These are phyloP conservation scores for Amanita fuliginea DNA, from an alignment of 768 basidiomycete species.

Conservation along the genomic window DNA sequence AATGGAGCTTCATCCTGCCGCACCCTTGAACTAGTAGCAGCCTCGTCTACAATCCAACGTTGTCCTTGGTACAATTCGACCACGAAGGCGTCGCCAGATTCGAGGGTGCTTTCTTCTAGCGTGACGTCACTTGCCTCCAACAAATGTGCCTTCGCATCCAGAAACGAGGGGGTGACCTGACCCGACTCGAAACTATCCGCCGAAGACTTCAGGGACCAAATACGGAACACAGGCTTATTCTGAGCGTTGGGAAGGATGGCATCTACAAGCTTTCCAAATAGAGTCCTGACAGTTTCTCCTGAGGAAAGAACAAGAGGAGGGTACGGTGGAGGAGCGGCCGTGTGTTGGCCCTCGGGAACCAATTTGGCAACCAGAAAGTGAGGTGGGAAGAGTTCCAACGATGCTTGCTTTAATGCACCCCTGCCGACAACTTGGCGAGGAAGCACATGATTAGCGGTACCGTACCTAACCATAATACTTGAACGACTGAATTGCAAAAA, in stretches of 20 bases:
- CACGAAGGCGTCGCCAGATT: constrained; percentile 58
- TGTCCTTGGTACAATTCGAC: constrained; percentile 54
- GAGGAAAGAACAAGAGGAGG: constrained; percentile 36
- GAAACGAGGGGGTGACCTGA: constrained; percentile 21
- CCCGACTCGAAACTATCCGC: constrained; percentile 22
- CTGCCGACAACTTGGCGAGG: constrained; percentile 58
- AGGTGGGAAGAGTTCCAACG: constrained; percentile 67
- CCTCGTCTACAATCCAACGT: constrained; percentile 25
- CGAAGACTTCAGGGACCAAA: constrained; percentile 47
- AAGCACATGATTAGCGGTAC: constrained; percentile 40
- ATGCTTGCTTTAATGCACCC: constrained; percentile 35
- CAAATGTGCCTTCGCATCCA: constrained; percentile 23
- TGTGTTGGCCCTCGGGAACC: constrained; percentile 15
- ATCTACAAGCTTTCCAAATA: constrained; percentile 29
- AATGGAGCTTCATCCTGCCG: constrained; percentile 20
- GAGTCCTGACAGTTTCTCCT: constrained; percentile 34
- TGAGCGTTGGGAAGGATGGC: constrained; percentile 21
- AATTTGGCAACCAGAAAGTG: constrained; percentile 46
- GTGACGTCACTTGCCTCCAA: constrained; percentile 35
- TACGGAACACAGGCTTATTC: constrained; percentile 31
- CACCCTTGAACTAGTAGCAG: constrained; percentile 28
- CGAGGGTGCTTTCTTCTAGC: constrained; percentile 47
- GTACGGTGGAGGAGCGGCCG: constrained; percentile 14
- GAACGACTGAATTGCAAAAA: constrained; percentile 1
- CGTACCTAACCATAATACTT: constrained; percentile 47